Percentiles rank a stretch among this genome's conserved stretches.
phyloP scores from a whole-genome alignment of 352 stramenopile species.

The Phytophthora multivora region DNA sequence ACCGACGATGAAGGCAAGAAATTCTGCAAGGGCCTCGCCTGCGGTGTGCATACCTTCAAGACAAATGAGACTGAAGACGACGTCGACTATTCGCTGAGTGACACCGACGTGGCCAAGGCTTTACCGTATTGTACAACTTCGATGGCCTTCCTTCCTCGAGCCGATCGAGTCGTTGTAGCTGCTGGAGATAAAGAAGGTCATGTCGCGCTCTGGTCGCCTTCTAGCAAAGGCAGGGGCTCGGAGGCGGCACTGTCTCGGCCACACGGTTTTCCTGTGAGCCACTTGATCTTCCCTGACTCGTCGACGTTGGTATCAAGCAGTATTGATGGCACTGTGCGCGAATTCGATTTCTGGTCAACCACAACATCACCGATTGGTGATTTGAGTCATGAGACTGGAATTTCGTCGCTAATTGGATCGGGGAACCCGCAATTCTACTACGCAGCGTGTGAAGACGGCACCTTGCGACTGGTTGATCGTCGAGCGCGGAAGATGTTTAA shows the following conservation, averaged over 20 bases:
- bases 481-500: conserved; percentile 26
- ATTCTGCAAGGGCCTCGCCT: conserved; percentile 31
- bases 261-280: conserved; percentile 51
- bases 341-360: conserved; percentile 57
- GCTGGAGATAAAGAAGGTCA: conserved; percentile 72
- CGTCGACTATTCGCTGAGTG: conserved; percentile 48
- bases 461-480: conserved; percentile 51
- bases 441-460: conserved; percentile 54
- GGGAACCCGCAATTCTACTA: conserved; percentile 37
- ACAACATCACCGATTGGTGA: conserved; percentile 51
- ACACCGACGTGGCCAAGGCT: conserved; percentile 61
- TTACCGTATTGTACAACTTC: conserved; percentile 56
- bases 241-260: conserved; percentile 44
- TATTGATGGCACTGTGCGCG: conserved; percentile 58
- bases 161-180: conserved; percentile 58
- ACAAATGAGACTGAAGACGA: conserved; percentile 13
- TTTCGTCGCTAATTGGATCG: conserved; percentile 51
- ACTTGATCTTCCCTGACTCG: conserved; percentile 60
- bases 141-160: conserved; percentile 68
- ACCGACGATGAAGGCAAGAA: conserved; percentile 17
- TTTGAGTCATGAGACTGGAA: conserved; percentile 34
- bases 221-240: background rate
- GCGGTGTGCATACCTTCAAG: conserved; percentile 19
- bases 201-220: conserved; percentile 33
- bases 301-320: conserved; percentile 65